phyloP scores from a whole-genome alignment of 208 protist species.

The Leishmania aethiopica region DNA sequence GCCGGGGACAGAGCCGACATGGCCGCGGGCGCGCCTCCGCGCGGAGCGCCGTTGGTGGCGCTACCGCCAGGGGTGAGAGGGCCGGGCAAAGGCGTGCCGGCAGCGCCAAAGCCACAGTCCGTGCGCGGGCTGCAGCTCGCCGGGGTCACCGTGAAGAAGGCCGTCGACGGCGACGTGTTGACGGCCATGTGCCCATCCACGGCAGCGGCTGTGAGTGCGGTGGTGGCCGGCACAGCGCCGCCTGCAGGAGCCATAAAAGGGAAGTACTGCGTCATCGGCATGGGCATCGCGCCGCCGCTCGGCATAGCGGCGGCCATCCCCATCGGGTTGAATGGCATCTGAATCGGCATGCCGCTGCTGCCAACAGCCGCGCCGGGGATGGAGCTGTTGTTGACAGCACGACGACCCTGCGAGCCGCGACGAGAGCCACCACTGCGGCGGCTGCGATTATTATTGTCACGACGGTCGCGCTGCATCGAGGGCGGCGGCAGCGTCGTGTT shows the following conservation, averaged over 20 bases:
- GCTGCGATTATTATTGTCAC: slow-evolving; percentile 4
- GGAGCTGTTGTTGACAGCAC: not conserved
- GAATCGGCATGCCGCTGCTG: slow-evolving; percentile 1
- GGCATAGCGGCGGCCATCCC: slow-evolving; percentile 4
- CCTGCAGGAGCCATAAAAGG: slow-evolving; percentile 1
- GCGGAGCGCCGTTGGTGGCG: not conserved
- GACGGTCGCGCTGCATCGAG: slow-evolving; percentile 7
- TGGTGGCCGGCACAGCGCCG: not conserved
- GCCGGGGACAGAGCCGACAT: slow-evolving; percentile 2
- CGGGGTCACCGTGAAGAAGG: slow-evolving; percentile 13
- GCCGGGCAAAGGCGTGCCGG: slow-evolving; percentile 17
- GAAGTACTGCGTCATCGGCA: slow-evolving; percentile 9
- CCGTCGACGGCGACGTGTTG: slow-evolving; percentile 10
- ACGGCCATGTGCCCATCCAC: not conserved
- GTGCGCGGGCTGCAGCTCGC: not conserved
- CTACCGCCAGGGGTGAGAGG: slow-evolving; percentile 2
- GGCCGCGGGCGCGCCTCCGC: not conserved
- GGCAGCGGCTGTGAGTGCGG: not conserved
- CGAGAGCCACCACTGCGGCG: slow-evolving; percentile 9
- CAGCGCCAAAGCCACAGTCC: slow-evolving; percentile 22
- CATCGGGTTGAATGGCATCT: not conserved
- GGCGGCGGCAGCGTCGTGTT: slow-evolving; percentile 24
- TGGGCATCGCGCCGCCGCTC: not conserved
- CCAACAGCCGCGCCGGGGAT: not conserved
- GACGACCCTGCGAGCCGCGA: slow-evolving; percentile 11